Evolutionary conservation across 345 rosid species (phyloP).

Genomic region (Cardiospermum halicacabum): DNA sequence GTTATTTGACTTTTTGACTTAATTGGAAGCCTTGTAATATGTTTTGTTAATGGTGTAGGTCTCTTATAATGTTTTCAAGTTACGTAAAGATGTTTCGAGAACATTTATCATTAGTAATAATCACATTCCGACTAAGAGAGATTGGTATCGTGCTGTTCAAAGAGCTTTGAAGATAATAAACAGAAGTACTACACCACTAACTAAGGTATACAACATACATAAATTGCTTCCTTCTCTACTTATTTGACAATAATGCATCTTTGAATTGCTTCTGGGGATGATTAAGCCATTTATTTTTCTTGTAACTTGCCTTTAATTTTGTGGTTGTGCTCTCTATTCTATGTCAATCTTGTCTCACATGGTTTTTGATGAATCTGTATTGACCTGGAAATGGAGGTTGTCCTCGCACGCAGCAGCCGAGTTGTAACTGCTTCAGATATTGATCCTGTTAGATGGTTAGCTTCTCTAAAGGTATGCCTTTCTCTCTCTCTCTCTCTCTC

Average conservation of each 20-base stretch:
- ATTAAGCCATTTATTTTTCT: neutral
- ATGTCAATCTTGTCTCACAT: neutral
- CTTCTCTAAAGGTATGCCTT: conserved; percentile 64
- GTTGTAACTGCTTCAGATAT: conserved; percentile 56
- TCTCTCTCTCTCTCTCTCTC: too few relatives aligned
- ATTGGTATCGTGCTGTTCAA: conserved; percentile 59
- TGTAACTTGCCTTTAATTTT: conserved; percentile 1
- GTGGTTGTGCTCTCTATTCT: neutral
- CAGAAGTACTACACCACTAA: conserved; percentile 42
- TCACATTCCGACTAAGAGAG: conserved; percentile 49
- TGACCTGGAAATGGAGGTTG: conserved; percentile 51
- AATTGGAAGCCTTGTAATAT: neutral
- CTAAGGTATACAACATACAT: conserved; percentile 39
- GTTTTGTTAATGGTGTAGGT: conserved; percentile 32
- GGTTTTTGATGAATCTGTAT: conserved; percentile 11
- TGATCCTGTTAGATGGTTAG: conserved; percentile 77
- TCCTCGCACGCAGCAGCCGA: conserved; percentile 80
- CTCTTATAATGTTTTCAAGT: conserved; percentile 41
- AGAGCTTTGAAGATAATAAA: conserved; percentile 63
- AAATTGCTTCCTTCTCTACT: neutral
- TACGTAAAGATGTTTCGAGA: conserved; percentile 37
- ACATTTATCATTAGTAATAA: conserved; percentile 52
- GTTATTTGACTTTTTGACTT: neutral
- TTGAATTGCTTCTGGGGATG: neutral
- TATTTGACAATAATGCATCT: neutral